Evolutionary conservation across 305 asterid species (phyloP).

Genomic region (Fraxinus sp.): DNA sequence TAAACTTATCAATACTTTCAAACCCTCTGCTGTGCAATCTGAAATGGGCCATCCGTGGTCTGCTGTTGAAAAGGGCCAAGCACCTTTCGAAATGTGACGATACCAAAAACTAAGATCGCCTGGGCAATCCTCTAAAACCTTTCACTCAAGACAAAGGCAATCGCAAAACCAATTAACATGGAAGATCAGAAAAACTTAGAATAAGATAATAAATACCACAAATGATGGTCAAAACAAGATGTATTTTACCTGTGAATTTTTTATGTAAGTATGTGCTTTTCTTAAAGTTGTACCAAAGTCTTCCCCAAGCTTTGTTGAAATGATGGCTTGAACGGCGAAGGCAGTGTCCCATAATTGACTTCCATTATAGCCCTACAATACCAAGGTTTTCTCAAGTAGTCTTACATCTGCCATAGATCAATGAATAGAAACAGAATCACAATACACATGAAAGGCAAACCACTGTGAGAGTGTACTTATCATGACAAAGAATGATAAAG

Average conservation of each 20-base stretch:
- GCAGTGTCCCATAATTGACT: conserved; percentile 92
- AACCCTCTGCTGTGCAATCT: conserved; percentile 96
- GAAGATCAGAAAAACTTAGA: conserved; percentile 14
- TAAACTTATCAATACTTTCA: conserved; percentile 48
- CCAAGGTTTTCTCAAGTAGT: conserved; percentile 3
- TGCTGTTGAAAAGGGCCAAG: conserved; percentile 97
- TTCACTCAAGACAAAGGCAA: conserved; percentile 26
- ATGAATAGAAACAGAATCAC: conserved; percentile 7
- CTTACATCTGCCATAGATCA: conserved; percentile 16
- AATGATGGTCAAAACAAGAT: conserved; percentile 20
- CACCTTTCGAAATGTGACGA: conserved; percentile 96
- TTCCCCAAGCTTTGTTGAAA: conserved; percentile 57
- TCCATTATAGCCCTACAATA: conserved; percentile 88
- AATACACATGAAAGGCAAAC: neutral
- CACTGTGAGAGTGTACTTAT: neutral
- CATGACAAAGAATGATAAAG: neutral
- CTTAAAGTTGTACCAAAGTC: conserved; percentile 66
- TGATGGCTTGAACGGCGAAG: conserved; percentile 79
- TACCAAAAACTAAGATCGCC: conserved; percentile 69
- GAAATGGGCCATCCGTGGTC: conserved; percentile 99
- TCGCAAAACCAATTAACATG: conserved; percentile 21
- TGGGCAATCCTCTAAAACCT: conserved; percentile 84
- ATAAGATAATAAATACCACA: conserved; percentile 6
- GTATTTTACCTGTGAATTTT: conserved; percentile 62
- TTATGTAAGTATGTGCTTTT: conserved; percentile 70